Evolutionary conservation across 2,329 filamentous ascomycete genomes (phyloP), one percentile per base, ranked within the genome.

Genomic region (Ophiostoma populinum): DNA sequence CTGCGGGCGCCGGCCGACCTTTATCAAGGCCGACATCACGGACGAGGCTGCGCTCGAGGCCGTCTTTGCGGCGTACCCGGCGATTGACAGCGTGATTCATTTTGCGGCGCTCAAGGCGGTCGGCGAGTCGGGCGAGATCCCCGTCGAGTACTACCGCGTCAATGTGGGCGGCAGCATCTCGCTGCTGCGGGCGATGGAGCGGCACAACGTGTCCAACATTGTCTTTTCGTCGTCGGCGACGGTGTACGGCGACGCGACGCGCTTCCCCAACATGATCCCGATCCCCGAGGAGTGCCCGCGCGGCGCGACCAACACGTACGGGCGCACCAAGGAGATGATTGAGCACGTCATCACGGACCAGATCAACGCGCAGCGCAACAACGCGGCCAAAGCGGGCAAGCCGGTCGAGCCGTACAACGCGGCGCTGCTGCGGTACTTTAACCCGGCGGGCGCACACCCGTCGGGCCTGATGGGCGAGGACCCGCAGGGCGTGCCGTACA

Each of bases 91-190:
- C 54, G 90, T 95, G 45, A 95, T 98, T 50, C 90, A 98, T 66
- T 98, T 98, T 54, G 92, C 90, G 44, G 90, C 90, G 17, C 70
- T 98, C 47, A 98, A 98, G 79, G 87, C 92, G 31, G 90, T 98
- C 41, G 90, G 90, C 51, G 87, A 98, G 62, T 95, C 87, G 36
- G 75, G 70, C 51, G 82, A 92, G 57, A 92, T 83, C 43, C 90
- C 90, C 30, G 74, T 95, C 52, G 86, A 94, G 61, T 98, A 98
- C 72, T 98, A 94, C 68, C 72, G 80, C 48, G 81, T 93, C 65
- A 98, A 98, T 55, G 90, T 95, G 42, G 79, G 79, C 53, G 92
- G 90, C 56, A 90, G 83, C 49, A 76, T 98, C 50, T 68, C 75
- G 48, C 79, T 98, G 32, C 71, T 98, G 43, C 70, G 75, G 44